phyloP scores from a whole-genome alignment of 306 rosid species.

The Quercus gilva region DNA sequence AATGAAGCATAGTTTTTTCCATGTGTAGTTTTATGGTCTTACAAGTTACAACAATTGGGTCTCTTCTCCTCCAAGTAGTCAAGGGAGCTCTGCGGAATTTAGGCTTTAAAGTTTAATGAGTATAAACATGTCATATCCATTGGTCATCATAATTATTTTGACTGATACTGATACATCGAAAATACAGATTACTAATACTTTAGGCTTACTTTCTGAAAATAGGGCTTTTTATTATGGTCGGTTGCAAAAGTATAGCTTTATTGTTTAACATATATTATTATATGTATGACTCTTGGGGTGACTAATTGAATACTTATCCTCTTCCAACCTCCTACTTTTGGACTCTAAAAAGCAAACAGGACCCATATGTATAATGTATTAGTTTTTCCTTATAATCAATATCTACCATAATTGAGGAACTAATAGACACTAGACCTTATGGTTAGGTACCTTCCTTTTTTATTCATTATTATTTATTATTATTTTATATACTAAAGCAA shows the following conservation, averaged over 20 bases:
- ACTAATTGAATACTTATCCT: neutral
- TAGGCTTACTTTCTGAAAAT: neutral
- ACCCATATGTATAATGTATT: neutral
- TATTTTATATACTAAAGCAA: too few species aligned
- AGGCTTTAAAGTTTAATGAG: neutral
- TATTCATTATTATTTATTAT: too few species aligned
- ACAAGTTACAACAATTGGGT: neutral
- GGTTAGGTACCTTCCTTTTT: too few species aligned
- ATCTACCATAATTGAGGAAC: neutral
- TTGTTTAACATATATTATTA: neutral
- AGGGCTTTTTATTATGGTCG: neutral
- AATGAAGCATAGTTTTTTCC: neutral
- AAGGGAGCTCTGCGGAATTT: slow-evolving; percentile 6
- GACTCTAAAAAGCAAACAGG: neutral
- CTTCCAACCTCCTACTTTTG: neutral
- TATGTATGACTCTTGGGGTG: neutral
- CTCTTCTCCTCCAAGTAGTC: slow-evolving; percentile 1
- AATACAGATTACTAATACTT: neutral
- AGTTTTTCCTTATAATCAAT: neutral
- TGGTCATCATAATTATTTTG: neutral
- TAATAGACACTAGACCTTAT: neutral
- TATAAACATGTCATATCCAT: neutral
- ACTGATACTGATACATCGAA: neutral
- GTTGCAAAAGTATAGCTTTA: neutral
- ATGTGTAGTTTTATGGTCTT: neutral